These are phyloP conservation scores for Cronartium ribicola DNA, from an alignment of 1,284 basidiomycete genomes.

Conservation along the genomic window DNA sequence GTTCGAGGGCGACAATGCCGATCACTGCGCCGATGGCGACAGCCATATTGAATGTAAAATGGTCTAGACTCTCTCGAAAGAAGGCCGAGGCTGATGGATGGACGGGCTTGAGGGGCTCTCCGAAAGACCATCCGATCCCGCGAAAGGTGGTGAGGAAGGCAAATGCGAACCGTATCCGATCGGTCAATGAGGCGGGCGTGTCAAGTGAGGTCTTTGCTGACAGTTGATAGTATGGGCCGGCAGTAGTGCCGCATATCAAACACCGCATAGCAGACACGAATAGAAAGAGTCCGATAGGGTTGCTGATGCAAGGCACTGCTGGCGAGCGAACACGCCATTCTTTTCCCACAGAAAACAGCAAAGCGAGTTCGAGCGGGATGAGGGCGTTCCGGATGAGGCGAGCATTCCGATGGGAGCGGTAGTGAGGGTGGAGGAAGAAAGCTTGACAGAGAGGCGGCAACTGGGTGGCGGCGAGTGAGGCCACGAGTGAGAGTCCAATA, in stretches of 20 bases:
- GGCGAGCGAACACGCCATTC: not conserved
- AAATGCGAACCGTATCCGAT: not conserved
- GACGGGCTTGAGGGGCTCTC: not conserved
- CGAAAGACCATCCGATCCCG: slow-evolving; percentile 9
- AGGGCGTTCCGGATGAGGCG: not conserved
- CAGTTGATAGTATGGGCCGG: not conserved
- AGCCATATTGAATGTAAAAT: not conserved
- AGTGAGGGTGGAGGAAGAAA: not conserved
- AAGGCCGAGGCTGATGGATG: not conserved
- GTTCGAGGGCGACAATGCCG: not conserved
- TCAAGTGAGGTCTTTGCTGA: not conserved
- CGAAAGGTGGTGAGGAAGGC: not conserved
- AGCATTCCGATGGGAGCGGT: not conserved
- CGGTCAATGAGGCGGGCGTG: not conserved
- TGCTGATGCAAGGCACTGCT: not conserved
- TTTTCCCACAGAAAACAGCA: not conserved
- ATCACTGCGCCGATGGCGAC: slow-evolving; percentile 3
- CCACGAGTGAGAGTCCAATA: slow-evolving; percentile 3
- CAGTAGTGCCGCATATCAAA: slow-evolving; percentile 5
- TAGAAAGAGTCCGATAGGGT: not conserved
- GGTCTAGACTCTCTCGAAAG: not conserved
- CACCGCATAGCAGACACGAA: not conserved
- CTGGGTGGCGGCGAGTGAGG: not conserved
- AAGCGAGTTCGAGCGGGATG: not conserved
- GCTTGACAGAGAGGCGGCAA: not conserved